Evolutionary conservation across 1,139 yeast species (phyloP).

Genomic region (Neolecta irregularis): DNA sequence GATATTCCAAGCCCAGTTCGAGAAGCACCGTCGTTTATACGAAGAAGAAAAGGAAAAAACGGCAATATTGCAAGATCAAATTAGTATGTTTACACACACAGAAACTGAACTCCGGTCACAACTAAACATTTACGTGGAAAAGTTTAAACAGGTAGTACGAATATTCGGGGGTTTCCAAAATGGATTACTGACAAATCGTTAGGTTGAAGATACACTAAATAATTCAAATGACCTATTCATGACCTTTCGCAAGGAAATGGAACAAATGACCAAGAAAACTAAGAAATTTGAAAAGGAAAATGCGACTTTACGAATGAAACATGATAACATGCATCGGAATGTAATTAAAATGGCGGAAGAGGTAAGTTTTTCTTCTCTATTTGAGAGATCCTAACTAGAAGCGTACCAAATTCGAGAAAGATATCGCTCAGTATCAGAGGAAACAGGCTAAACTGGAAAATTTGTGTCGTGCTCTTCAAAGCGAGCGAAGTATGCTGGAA

Average conservation of each 20-base stretch:
- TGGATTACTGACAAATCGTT: too few relatives aligned
- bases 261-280: conserved; percentile 17
- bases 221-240: conserved; percentile 16
- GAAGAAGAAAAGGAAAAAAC: conserved; percentile 15
- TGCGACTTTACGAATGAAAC: conserved; percentile 13
- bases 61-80: conserved; percentile 13
- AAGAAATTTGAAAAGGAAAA: conserved; percentile 17
- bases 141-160: conserved; percentile 18
- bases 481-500: conserved; percentile 14
- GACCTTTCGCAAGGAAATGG: conserved; percentile 17
- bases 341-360: conserved; percentile 17
- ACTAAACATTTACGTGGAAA: conserved; percentile 17
- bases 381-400: too few relatives aligned
- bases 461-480: conserved; percentile 16
- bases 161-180: too few relatives aligned
- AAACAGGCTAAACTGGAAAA: conserved; percentile 15
- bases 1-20: conserved; percentile 15
- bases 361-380: too few relatives aligned
- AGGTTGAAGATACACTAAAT: conserved; percentile 16
- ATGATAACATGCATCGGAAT: conserved; percentile 14
- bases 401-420: conserved; percentile 15
- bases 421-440: conserved; percentile 13
- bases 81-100: conserved; percentile 15
- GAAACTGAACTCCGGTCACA: conserved; percentile 16
- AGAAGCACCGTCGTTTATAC: conserved; percentile 12